Conservation (phyloP, 2,329 filamentous ascomycete species). For the Penicillium griseofulvum region DNA sequence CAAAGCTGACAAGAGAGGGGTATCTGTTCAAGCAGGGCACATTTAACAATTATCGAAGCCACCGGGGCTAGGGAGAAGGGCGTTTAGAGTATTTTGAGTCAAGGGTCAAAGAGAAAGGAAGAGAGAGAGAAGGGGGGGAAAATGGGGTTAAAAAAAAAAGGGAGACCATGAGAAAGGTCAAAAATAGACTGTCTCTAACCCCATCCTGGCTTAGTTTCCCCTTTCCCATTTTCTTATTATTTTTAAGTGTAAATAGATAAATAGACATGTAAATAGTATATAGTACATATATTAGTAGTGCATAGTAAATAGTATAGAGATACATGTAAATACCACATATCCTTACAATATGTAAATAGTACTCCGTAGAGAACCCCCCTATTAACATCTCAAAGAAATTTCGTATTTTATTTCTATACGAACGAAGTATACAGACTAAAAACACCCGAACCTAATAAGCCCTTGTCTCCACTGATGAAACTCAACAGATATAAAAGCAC, state of each 20-base stretch:
- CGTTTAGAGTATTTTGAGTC: conserved; percentile 6
- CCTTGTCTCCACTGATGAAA: too few relatives aligned
- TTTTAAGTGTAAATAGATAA: background rate
- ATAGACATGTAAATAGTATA: too few relatives aligned
- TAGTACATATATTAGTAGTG: too few relatives aligned
- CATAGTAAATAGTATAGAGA: too few relatives aligned
- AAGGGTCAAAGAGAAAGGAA: conserved; percentile 16
- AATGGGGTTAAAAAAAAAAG: conserved; percentile 15
- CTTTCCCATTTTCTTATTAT: background rate
- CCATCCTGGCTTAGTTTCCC: conserved; percentile 9
- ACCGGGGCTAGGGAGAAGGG: conserved; percentile 18
- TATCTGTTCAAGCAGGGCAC: conserved; percentile 7
- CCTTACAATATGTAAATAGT: too few relatives aligned
- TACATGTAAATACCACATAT: too few relatives aligned
- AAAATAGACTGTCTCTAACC: conserved; percentile 25
- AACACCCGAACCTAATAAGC: too few relatives aligned
- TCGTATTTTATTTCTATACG: too few relatives aligned
- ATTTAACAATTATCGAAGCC: conserved; percentile 14
- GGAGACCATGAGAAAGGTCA: conserved; percentile 14
- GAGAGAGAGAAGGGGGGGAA: conserved; percentile 8
- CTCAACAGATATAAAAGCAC: too few relatives aligned
- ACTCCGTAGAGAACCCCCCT: too few relatives aligned
- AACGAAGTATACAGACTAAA: too few relatives aligned
- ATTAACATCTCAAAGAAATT: too few relatives aligned
- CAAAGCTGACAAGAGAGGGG: conserved; percentile 12